These are phyloP conservation scores for Acanthochlamys bracteata DNA, from an alignment of 106 monocot genomes.

Conservation along the genomic window DNA sequence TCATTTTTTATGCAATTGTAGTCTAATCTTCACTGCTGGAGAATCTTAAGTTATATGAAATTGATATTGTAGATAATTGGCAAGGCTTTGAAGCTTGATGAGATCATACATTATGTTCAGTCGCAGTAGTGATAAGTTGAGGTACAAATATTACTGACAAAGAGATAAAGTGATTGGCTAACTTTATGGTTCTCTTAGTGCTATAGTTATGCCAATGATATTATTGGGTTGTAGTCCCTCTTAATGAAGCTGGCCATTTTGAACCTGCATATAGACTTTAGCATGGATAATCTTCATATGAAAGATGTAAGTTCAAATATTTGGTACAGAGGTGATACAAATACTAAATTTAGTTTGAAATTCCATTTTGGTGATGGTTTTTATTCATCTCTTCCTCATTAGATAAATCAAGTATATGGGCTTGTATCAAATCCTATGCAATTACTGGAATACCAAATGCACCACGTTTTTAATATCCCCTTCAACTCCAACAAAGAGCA, in stretches of 20 bases:
- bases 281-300: constrained; percentile 27
- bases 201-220: not conserved
- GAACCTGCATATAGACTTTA: constrained; percentile 46
- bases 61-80: constrained; percentile 41
- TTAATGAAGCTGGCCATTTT: constrained; percentile 66
- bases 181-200: not conserved
- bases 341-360: not conserved
- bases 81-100: constrained; percentile 84
- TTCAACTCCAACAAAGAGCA: constrained; percentile 15
- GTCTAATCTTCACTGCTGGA: not conserved
- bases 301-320: constrained; percentile 40
- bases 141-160: constrained; percentile 15
- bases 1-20: not conserved
- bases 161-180: not conserved
- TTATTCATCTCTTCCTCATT: constrained; percentile 1
- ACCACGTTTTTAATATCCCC: constrained; percentile 24
- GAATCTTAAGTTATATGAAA: not conserved
- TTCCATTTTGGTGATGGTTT: not conserved
- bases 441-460: constrained; percentile 20
- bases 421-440: constrained; percentile 16
- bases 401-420: constrained; percentile 35
- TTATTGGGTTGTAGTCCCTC: constrained; percentile 39
- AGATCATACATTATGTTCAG: constrained; percentile 82
- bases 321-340: not conserved
- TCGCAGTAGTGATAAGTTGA: constrained; percentile 71